phyloP scores from a whole-genome alignment of 805 yeast genomes.

The Candida coquimbonensis region DNA sequence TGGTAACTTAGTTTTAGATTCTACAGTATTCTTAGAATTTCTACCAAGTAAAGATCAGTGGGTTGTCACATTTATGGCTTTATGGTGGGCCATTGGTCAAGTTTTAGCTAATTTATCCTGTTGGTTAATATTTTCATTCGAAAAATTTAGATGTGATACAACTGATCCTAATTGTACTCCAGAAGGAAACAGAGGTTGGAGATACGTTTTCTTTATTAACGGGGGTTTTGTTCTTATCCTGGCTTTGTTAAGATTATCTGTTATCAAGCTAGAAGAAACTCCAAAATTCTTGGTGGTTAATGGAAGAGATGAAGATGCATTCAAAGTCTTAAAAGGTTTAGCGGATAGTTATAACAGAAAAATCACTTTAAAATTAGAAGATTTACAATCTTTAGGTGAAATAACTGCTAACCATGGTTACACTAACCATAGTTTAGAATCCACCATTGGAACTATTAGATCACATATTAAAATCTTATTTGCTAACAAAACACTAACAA shows the following conservation, averaged over 20 bases:
- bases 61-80: conserved; percentile 42
- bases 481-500: conserved; percentile 31
- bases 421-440: conserved; percentile 21
- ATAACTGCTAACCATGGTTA: conserved; percentile 23
- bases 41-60: conserved; percentile 42
- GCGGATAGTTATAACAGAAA: neutral
- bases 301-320: neutral
- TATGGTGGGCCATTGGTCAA: conserved; percentile 55
- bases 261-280: neutral
- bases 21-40: conserved; percentile 41
- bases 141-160: conserved; percentile 41
- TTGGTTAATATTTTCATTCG: conserved; percentile 39
- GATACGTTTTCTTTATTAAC: neutral
- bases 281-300: neutral
- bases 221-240: neutral
- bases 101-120: conserved; percentile 39
- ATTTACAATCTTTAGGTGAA: conserved; percentile 36
- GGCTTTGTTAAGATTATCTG: neutral
- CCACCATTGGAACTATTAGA: conserved; percentile 24
- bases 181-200: conserved; percentile 6
- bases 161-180: conserved; percentile 33
- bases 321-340: neutral
- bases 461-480: conserved; percentile 37
- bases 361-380: conserved; percentile 34
- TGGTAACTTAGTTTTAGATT: conserved; percentile 46